These are phyloP conservation scores for Solanum gracilifrons DNA, from an alignment of 257 asterid species.

Conservation along the genomic window DNA sequence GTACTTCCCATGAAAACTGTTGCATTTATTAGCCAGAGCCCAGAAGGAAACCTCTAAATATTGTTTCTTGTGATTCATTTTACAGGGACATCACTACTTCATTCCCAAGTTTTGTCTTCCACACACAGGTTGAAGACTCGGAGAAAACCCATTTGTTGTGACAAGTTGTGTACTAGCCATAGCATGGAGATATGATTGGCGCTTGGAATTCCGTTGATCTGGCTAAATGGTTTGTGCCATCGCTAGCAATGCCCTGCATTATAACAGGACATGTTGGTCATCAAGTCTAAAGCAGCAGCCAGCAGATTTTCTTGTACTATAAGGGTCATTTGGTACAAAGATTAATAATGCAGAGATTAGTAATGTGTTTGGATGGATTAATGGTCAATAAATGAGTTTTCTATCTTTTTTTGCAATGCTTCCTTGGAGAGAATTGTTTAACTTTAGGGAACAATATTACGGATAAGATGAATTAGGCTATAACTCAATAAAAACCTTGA, in stretches of 20 bases:
- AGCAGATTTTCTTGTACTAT: not conserved
- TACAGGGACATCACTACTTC: conserved; percentile 50
- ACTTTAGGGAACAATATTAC: not conserved
- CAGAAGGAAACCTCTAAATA: not conserved
- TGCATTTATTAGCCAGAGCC: not conserved
- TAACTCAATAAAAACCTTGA: not conserved
- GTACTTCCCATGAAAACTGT: not conserved
- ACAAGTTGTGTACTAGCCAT: not conserved
- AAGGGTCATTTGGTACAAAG: no score
- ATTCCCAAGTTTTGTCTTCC: conserved; percentile 66
- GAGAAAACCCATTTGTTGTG: not conserved
- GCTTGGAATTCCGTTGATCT: not conserved
- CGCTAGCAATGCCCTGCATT: not conserved
- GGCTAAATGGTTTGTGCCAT: not conserved
- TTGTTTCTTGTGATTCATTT: conserved; percentile 1
- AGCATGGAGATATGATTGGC: not conserved
- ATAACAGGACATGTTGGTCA: not conserved
- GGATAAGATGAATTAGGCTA: not conserved
- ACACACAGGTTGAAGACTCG: conserved; percentile 55
- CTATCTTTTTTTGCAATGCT: not conserved
- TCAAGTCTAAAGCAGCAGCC: not conserved
- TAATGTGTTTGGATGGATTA: not conserved
- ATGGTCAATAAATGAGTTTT: not conserved
- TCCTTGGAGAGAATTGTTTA: not conserved
- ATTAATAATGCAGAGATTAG: no score